Evolutionary conservation across 1,139 yeast species (phyloP).

Genomic region (Meyerozyma guilliermondii): DNA sequence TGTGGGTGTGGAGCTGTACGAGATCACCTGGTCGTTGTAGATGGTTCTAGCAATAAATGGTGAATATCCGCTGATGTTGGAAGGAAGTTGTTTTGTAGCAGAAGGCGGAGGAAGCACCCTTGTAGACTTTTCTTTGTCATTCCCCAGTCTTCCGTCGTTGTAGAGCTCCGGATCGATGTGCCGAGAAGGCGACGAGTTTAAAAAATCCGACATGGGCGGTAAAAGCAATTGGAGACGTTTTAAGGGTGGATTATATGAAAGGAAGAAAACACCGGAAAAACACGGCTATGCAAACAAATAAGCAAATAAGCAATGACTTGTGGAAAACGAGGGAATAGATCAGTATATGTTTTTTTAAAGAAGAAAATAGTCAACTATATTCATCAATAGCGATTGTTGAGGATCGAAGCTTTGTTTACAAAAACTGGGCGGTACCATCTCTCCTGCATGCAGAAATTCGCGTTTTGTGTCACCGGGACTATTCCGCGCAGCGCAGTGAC

Average conservation of each 20-base stretch:
- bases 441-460: neutral
- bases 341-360: neutral
- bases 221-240: too few species aligned
- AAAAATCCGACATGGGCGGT: constrained; percentile 24
- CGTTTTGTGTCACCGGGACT: constrained; percentile 1
- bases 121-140: constrained; percentile 9
- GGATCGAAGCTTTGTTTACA: neutral
- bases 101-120: constrained; percentile 19
- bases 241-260: too few species aligned
- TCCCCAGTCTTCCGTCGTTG: constrained; percentile 7
- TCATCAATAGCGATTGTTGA: constrained; percentile 2
- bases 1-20: constrained; percentile 36
- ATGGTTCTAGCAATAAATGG: constrained; percentile 39
- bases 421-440: neutral
- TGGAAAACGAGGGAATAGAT: neutral
- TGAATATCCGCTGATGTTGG: constrained; percentile 39
- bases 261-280: too few species aligned
- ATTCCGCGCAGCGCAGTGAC: neutral
- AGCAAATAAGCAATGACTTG: constrained; percentile 3
- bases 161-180: constrained; percentile 26
- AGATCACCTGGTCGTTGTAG: constrained; percentile 30
- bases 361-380: neutral
- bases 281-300: too few species aligned
- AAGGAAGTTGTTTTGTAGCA: constrained; percentile 17
- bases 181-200: constrained; percentile 33